A percentile compares a stretch with the other conserved stretches of the same genome.
phyloP scores from a whole-genome alignment of 2,329 filamentous ascomycete species.

The Venturia carpophila region DNA sequence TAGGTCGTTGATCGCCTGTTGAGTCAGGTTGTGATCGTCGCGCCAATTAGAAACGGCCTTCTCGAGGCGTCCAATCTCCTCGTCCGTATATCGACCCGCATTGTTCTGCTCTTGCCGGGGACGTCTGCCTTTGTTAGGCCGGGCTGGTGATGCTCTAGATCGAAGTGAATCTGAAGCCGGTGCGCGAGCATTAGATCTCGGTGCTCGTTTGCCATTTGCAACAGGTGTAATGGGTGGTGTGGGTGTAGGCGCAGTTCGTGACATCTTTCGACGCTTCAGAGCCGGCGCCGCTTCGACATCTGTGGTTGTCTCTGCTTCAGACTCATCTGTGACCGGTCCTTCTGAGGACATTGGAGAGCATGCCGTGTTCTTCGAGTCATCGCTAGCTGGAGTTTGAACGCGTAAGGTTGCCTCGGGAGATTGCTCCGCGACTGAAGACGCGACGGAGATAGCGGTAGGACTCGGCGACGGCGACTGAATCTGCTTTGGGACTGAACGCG shows the following conservation, averaged over 20 bases:
- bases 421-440: neutral
- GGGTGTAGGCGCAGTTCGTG: neutral
- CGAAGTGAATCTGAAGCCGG: neutral
- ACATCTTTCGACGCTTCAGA: neutral
- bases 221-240: neutral
- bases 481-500: neutral
- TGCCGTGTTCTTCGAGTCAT: neutral
- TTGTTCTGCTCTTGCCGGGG: neutral
- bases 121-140: neutral
- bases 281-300: neutral
- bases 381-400: neutral
- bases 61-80: neutral
- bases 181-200: neutral
- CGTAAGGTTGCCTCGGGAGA: neutral
- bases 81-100: neutral
- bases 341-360: neutral
- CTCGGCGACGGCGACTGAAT: neutral
- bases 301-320: neutral
- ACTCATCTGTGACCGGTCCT: neutral
- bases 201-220: neutral
- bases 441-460: neutral
- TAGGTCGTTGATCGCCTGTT: constrained; percentile 18
- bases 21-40: neutral
- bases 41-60: neutral
- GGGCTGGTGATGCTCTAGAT: neutral